These are phyloP conservation scores for Vachellia collinsii DNA, from an alignment of 306 rosid species.

Conservation along the genomic window DNA sequence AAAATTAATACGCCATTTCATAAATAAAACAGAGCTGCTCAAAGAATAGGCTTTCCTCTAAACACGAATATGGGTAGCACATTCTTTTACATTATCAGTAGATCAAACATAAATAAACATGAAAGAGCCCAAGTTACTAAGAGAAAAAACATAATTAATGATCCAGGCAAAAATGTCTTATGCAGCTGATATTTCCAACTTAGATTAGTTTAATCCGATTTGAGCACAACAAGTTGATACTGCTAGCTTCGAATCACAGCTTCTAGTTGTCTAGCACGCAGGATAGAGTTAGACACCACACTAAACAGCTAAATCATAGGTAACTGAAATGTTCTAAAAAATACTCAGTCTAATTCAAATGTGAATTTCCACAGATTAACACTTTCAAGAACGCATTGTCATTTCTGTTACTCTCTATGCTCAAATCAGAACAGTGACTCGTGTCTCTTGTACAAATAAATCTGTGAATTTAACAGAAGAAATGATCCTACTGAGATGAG, in stretches of 20 bases:
- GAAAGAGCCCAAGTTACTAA: neutral
- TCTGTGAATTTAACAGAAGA: neutral
- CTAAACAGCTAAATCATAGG: neutral
- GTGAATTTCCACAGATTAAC: slow-evolving; percentile 11
- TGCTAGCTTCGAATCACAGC: neutral
- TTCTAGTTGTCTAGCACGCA: neutral
- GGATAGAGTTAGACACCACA: neutral
- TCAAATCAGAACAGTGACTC: slow-evolving; percentile 19
- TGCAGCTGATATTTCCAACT: neutral
- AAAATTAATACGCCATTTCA: neutral
- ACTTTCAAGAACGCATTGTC: neutral
- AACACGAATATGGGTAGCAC: neutral
- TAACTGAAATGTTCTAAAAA: neutral
- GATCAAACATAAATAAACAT: slow-evolving; percentile 6
- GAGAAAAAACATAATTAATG: neutral
- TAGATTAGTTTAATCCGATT: neutral
- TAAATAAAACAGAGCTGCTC: neutral
- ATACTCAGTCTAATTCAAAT: neutral
- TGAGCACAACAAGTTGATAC: neutral
- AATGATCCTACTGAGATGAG: neutral
- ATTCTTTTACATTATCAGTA: neutral
- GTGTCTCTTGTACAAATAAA: neutral
- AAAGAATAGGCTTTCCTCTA: neutral
- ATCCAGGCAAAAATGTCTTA: neutral
- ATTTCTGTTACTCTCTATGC: slow-evolving; percentile 6